These are phyloP conservation scores for Aspergillus hortae DNA, from an alignment of 2,329 filamentous ascomycete genomes.

Conservation along the genomic window DNA sequence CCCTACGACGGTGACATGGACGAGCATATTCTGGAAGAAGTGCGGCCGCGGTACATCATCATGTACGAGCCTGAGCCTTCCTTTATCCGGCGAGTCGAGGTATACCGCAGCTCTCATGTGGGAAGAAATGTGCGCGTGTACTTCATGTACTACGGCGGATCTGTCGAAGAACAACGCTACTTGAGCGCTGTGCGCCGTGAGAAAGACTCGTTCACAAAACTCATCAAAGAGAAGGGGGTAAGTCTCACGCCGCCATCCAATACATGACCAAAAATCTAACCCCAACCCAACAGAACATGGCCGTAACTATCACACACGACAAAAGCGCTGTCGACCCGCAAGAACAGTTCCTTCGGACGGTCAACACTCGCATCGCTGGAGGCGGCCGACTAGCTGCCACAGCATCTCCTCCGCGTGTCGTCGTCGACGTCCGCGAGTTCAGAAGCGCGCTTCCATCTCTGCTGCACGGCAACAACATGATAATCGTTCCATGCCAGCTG, in stretches of 20 bases:
- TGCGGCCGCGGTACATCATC: constrained; percentile 89
- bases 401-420: constrained; percentile 79
- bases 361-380: constrained; percentile 95
- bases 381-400: constrained; percentile 82
- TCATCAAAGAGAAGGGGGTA: constrained; percentile 86
- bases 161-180: constrained; percentile 93
- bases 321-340: constrained; percentile 74
- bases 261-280: constrained; percentile 11
- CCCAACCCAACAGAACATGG: constrained; percentile 61
- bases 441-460: constrained; percentile 87
- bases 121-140: constrained; percentile 88
- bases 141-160: constrained; percentile 93
- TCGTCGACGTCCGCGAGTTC: constrained; percentile 96
- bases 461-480: constrained; percentile 81
- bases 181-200: constrained; percentile 85
- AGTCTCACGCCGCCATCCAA: constrained; percentile 12
- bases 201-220: constrained; percentile 90
- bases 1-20: constrained; percentile 95
- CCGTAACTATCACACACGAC: constrained; percentile 75
- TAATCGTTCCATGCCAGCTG: constrained; percentile 89
- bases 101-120: constrained; percentile 91
- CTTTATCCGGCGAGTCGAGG: constrained; percentile 91
- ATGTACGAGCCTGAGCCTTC: constrained; percentile 98
- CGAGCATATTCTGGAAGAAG: constrained; percentile 91
- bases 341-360: constrained; percentile 86